Conservation (phyloP, 176 grass and related monocot genomes). For the Elymus sibiricus region DNA sequence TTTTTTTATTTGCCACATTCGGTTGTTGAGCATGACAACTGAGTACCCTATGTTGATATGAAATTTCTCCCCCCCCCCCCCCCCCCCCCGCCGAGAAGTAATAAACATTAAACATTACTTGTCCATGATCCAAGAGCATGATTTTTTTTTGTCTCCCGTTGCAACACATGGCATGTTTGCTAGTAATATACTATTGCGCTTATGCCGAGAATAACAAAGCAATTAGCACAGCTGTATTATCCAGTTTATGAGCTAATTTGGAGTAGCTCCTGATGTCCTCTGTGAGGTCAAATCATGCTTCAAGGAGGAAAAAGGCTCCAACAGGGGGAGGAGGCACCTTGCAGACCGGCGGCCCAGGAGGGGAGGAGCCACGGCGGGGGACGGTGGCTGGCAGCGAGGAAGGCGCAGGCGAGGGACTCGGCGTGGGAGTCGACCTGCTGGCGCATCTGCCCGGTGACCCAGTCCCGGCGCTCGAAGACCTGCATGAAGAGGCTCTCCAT, state of each 20-base stretch:
- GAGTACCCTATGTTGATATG: too few species aligned
- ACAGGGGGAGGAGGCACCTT: neutral
- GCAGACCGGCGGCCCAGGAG: neutral
- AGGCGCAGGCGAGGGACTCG: constrained; percentile 52
- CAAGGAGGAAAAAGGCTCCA: neutral
- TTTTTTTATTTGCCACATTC: too few species aligned
- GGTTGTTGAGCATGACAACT: too few species aligned
- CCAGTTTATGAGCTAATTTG: neutral
- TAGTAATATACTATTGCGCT: neutral
- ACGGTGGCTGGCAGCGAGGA: constrained; percentile 45
- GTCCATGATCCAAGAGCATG: too few species aligned
- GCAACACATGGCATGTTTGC: too few species aligned
- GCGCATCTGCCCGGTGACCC: constrained; percentile 45
- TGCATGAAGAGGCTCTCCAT: constrained; percentile 91
- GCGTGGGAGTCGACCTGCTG: constrained; percentile 66
- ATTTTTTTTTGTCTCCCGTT: too few species aligned
- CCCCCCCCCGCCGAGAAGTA: too few species aligned
- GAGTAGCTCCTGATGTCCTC: neutral
- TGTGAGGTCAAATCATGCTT: too few species aligned
- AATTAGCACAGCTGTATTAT: neutral
- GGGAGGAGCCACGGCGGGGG: constrained; percentile 66
- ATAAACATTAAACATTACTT: too few species aligned
- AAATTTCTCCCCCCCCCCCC: too few species aligned
- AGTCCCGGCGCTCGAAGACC: constrained; percentile 63
- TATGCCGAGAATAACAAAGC: neutral